Conservation (phyloP, 2,329 filamentous ascomycete species). For the Phyllachora maydis region DNA sequence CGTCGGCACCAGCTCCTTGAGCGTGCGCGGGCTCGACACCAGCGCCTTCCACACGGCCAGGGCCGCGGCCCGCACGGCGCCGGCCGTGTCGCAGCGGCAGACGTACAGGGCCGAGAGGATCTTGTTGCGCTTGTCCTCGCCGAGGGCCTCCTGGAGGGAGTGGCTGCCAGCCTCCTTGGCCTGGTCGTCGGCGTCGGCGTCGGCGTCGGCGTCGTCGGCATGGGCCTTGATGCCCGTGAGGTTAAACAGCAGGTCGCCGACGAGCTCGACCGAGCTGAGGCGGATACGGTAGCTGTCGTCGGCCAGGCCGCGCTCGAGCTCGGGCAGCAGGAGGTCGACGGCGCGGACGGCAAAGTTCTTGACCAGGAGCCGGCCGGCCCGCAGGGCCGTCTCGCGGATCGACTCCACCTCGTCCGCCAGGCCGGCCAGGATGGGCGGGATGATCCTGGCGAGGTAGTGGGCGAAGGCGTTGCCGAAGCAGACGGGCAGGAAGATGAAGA, state of each 20-base stretch:
- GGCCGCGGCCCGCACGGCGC: constrained; percentile 72
- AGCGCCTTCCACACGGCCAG: constrained; percentile 93
- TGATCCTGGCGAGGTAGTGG: constrained; percentile 85
- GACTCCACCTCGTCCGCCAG: constrained; percentile 92
- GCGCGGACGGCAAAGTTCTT: constrained; percentile 96
- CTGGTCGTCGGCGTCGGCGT: constrained; percentile 53
- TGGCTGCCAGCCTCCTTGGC: constrained; percentile 71
- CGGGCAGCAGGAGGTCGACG: constrained; percentile 82
- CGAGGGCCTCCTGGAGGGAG: constrained; percentile 88
- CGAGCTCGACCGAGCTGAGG: constrained; percentile 92
- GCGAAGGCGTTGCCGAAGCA: constrained; percentile 98
- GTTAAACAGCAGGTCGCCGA: constrained; percentile 93
- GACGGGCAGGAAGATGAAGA: constrained; percentile 97
- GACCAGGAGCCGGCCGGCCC: constrained; percentile 81
- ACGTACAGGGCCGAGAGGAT: constrained; percentile 95
- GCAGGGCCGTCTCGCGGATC: constrained; percentile 88
- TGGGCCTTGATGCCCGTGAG: constrained; percentile 82
- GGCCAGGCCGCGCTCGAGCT: constrained; percentile 88
- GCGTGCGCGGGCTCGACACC: constrained; percentile 73
- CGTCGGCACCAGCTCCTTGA: constrained; percentile 89
- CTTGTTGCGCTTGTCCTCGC: constrained; percentile 91
- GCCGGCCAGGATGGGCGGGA: constrained; percentile 83
- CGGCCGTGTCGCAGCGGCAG: constrained; percentile 90
- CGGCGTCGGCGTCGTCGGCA: constrained; percentile 54
- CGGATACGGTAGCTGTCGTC: constrained; percentile 95